phyloP scores from a whole-genome alignment of 2,329 filamentous ascomycete genomes.

The Cytospora schulzeri region DNA sequence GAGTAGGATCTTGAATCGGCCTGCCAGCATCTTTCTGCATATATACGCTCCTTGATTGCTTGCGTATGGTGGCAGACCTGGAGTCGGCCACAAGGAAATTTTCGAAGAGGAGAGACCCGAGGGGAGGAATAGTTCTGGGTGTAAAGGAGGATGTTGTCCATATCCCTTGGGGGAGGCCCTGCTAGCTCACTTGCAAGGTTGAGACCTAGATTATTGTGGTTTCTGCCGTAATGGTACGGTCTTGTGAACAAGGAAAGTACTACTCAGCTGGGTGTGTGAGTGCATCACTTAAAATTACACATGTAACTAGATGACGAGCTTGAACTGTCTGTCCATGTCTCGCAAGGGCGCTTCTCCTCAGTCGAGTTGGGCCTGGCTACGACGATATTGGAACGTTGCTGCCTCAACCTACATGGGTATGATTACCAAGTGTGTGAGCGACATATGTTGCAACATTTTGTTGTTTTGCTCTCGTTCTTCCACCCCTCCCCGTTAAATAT shows the following conservation, averaged over 20 bases:
- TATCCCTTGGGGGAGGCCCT: not conserved
- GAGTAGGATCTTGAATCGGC: not conserved
- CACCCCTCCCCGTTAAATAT: too few species aligned
- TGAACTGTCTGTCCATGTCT: too few species aligned
- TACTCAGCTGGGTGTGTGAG: not conserved
- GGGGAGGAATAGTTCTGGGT: not conserved
- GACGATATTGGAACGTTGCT: too few species aligned
- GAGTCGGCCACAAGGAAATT: conserved; percentile 10
- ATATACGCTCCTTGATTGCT: not conserved
- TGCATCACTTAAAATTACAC: not conserved
- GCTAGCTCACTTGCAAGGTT: not conserved
- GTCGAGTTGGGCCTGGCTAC: too few species aligned
- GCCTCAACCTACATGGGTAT: too few species aligned
- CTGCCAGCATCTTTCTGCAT: not conserved
- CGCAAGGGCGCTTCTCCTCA: too few species aligned
- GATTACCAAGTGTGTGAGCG: too few species aligned
- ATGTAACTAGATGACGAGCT: too few species aligned
- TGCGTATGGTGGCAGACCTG: not conserved
- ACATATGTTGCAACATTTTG: too few species aligned
- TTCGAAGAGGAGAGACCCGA: conserved; percentile 11
- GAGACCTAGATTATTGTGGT: not conserved
- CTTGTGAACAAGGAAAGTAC: too few species aligned
- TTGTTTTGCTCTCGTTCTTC: too few species aligned
- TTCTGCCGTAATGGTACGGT: too few species aligned
- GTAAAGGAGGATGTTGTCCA: not conserved